Conservation (phyloP, 163 green algal species). For the Trebouxia gelatinosa region DNA sequence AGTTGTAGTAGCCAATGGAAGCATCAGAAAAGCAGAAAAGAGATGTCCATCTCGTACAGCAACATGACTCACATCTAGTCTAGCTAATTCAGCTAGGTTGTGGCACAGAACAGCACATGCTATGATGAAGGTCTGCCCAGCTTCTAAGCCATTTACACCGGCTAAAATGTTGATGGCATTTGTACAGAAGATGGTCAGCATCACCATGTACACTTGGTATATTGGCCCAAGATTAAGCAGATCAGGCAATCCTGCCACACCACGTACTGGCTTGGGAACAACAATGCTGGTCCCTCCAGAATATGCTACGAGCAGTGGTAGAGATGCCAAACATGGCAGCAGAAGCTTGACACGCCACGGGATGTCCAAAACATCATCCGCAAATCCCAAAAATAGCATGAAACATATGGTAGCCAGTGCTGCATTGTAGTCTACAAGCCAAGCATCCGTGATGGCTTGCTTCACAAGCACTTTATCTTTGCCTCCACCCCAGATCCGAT, state of each 20-base stretch:
- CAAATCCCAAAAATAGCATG: conserved; percentile 98
- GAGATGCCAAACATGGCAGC: conserved; percentile 84
- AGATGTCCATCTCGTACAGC: conserved; percentile 81
- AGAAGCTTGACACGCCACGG: conserved; percentile 96
- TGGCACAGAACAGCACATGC: conserved; percentile 80
- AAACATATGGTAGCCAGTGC: conserved; percentile 96
- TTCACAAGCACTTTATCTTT: neutral
- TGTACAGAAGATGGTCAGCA: conserved; percentile 94
- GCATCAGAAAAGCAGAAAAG: conserved; percentile 91
- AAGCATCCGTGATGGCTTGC: conserved; percentile 62
- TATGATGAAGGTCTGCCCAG: conserved; percentile 94
- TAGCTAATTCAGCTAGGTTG: conserved; percentile 72
- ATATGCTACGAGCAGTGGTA: conserved; percentile 93
- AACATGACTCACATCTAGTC: conserved; percentile 17
- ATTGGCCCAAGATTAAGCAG: conserved; percentile 84
- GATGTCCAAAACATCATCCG: conserved; percentile 98
- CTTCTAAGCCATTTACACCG: conserved; percentile 94
- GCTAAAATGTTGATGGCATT: conserved; percentile 99
- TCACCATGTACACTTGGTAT: conserved; percentile 93
- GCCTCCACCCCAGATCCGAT: conserved; percentile 23
- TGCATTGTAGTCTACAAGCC: conserved; percentile 98
- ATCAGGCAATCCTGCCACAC: conserved; percentile 54
- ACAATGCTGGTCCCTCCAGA: conserved; percentile 82
- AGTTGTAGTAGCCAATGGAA: conserved; percentile 83
- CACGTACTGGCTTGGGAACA: conserved; percentile 78